Conservation (phyloP, 1,139 yeast genomes). For the Suhomyces guaymorum region DNA sequence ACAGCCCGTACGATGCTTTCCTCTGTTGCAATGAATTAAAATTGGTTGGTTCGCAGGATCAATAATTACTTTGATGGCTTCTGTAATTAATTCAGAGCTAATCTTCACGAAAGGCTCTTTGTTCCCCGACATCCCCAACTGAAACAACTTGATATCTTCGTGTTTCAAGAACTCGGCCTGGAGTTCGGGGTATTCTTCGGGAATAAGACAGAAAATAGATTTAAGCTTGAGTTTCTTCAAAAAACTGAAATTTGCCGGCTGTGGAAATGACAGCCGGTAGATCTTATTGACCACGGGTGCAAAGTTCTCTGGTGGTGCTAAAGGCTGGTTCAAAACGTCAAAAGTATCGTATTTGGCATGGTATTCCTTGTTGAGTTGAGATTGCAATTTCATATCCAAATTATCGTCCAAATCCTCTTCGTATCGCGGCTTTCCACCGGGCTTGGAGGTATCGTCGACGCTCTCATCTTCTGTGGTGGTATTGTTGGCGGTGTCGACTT, state of each 20-base stretch:
- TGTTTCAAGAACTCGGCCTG: constrained; percentile 62
- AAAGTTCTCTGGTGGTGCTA: constrained; percentile 88
- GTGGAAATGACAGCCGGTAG: constrained; percentile 88
- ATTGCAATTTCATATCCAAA: constrained; percentile 31
- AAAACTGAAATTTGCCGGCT: constrained; percentile 76
- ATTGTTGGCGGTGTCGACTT: constrained; percentile 22
- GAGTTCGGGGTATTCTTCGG: constrained; percentile 86
- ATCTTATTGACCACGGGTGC: constrained; percentile 78
- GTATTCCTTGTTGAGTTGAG: constrained; percentile 24
- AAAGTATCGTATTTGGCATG: constrained; percentile 13
- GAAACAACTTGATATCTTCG: constrained; percentile 69
- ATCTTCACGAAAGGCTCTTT: constrained; percentile 92
- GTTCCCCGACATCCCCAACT: constrained; percentile 92
- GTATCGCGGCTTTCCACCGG: constrained; percentile 18
- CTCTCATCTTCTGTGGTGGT: constrained; percentile 29
- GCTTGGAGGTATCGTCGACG: constrained; percentile 8
- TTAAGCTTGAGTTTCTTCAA: constrained; percentile 62
- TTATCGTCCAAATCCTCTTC: constrained; percentile 51
- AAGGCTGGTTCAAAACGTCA: constrained; percentile 17
- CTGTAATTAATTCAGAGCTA: constrained; percentile 72
- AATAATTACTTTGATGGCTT: constrained; percentile 77
- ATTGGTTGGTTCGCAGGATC: constrained; percentile 89
- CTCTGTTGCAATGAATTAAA: constrained; percentile 90
- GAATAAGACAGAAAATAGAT: constrained; percentile 79
- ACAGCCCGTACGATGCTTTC: constrained; percentile 96